Evolutionary conservation across 2,329 filamentous ascomycete genomes (phyloP), one percentile per base, ranked within the genome.

Genomic region (Aureobasidium sp.): DNA sequence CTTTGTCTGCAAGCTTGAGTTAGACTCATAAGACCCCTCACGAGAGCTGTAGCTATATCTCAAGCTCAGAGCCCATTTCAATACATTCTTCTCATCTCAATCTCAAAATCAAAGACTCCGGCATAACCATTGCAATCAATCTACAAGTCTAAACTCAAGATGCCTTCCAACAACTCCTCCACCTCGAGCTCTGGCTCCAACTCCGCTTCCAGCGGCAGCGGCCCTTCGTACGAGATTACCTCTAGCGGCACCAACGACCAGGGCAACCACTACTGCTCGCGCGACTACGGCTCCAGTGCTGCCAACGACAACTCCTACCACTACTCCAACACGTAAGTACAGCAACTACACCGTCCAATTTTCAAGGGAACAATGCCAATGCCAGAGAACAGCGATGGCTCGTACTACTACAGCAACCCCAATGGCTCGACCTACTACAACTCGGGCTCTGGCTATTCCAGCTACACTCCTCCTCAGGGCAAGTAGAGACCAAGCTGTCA

Each of bases 351-450:
- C 1, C 36, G 15, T 27, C 9, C 2, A 8, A 5, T 9, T 6
- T 44, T 13, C 4, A 29, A 16, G 30, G 9, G 9, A 59, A 9
- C 15, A 25, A 34, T 57, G 6, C 21, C 10, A 27, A 57, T 34
- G n/a, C 5, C 15, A 44, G 39, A 5, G 1, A 55, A 29, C 34
- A 65, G 63, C 34, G 69, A 89, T 67, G 85, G 86, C 41, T 88
- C 85, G 1, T 90, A 90, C 78, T 89, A 90, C 76, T 90, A 89
- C 75, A 83, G 81, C 70, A 90, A 89, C 75, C 74, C 85, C 49
- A 49, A 63, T 47, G 63, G 63, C 15, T 87, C 83, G 69, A 86
- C 83, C 42, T 90, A 90, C 76, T 76, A 87, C 78, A 86, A 87
- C 72, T 73, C 79, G 65, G 84, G 85, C 48, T 70, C 71, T 11